Evolutionary conservation across 1,139 yeast species (phyloP).

Genomic region (Nakaseomyces sp.): DNA sequence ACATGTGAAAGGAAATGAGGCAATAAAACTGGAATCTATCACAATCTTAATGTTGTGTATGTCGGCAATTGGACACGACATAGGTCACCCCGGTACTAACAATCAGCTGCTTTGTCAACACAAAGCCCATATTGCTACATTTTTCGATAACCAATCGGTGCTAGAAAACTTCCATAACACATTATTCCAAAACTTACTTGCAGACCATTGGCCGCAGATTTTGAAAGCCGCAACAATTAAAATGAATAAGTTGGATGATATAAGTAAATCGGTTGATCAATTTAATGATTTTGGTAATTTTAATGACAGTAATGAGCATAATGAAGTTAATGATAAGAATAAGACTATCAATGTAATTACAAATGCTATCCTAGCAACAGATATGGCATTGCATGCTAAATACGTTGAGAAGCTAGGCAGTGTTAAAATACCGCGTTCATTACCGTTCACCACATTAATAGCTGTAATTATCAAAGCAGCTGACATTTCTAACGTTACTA

Average conservation of each 20-base stretch:
- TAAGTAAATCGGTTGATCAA: neutral
- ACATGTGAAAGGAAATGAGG: constrained; percentile 10
- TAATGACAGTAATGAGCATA: constrained; percentile 2
- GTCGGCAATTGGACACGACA: constrained; percentile 91
- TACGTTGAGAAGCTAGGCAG: constrained; percentile 39
- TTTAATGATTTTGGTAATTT: constrained; percentile 8
- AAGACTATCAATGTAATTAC: constrained; percentile 15
- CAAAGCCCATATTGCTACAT: constrained; percentile 56
- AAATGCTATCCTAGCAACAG: constrained; percentile 70
- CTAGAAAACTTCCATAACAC: constrained; percentile 81
- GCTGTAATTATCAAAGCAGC: constrained; percentile 82
- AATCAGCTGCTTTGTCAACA: constrained; percentile 59
- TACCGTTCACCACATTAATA: constrained; percentile 35
- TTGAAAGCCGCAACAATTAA: constrained; percentile 16
- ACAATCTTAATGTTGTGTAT: constrained; percentile 39
- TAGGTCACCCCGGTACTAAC: constrained; percentile 93
- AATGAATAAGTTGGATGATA: constrained; percentile 1
- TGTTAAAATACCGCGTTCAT: constrained; percentile 9
- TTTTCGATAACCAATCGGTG: constrained; percentile 59
- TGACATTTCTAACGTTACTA: constrained; percentile 83
- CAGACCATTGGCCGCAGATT: constrained; percentile 54
- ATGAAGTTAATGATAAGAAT: constrained; percentile 2
- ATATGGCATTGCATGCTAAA: constrained; percentile 83
- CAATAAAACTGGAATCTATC: constrained; percentile 7
- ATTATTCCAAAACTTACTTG: constrained; percentile 53